Evolutionary conservation across 2,329 filamentous ascomycete species (phyloP), one percentile per base, ranked within the genome.

Genomic region (Apiospora arundinis): DNA sequence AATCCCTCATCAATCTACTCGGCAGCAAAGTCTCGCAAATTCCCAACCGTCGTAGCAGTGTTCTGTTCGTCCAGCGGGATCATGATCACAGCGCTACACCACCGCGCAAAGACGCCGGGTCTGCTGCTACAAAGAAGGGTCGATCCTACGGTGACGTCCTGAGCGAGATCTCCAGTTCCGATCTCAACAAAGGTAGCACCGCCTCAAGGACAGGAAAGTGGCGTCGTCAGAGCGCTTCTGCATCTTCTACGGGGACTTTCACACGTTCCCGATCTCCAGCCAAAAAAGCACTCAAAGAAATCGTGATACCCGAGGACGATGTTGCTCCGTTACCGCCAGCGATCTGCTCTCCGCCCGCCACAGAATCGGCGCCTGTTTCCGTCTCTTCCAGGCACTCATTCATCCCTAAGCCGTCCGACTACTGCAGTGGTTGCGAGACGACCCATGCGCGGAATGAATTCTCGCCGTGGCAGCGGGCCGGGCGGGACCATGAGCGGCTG

Each of bases 391-490:
- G 67, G 12, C 45, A 69, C 28, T 69, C 67, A 2, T 49, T 69
- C 28, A 40, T 69, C 11, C 46, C 45, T 4, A 69, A 69, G n/a
- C 67, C 67, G 5, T 49, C 46, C 21, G 37, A 52, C 45, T 69
- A 49, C 67, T 69, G 67, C 46, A 56, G 28, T 4, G 67, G 67
- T 18, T 69, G 67, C 46, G 45, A 52, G 28, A 40, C 37, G 8
- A 49, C 45, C 9, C 67, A 69, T 46, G 45, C 67, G 37, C 45
- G 32, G 28, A 69, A 52, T 32, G 67, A 69, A 32, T 69, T 69
- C 42, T 49, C 67, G 32, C 32, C 37, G 46, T 56, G 46, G 28
- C 67, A 69, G 46, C 45, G 32, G 25, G 45, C 45, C 28, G 28
- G 32, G 4, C 45, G 45, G n/a, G 28, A 69, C 46, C 67, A 49